A percentile compares a stretch with the other conserved stretches of the same genome.
These are phyloP conservation scores for Artemisia argyi DNA, from an alignment of 129 eudicot genomes.

Conservation along the genomic window DNA sequence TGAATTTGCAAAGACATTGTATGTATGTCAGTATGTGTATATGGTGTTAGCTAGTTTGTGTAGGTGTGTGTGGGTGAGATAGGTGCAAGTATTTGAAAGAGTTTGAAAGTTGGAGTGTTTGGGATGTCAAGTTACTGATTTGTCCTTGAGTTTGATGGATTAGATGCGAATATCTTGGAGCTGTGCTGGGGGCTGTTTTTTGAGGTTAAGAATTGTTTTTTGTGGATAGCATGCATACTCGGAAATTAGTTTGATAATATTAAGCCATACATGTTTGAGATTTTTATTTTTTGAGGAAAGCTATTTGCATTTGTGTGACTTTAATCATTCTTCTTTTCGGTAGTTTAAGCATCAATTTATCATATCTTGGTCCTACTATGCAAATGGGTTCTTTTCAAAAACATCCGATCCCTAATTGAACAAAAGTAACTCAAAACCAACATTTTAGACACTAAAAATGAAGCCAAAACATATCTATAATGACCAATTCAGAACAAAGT, in stretches of 20 bases:
- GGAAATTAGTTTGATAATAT: not conserved
- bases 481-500: too few species aligned
- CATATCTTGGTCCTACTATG: too few species aligned
- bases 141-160: constrained; percentile 23
- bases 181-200: not conserved
- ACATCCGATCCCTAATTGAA: too few species aligned
- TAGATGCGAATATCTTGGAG: constrained; percentile 32
- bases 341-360: too few species aligned
- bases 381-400: too few species aligned
- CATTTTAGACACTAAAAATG: too few species aligned
- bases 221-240: constrained; percentile 15
- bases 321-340: too few species aligned
- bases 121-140: constrained; percentile 21
- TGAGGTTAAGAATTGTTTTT: not conserved
- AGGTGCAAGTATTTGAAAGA: constrained; percentile 10
- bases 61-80: constrained; percentile 21
- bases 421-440: too few species aligned
- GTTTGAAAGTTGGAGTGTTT: constrained; percentile 18
- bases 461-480: too few species aligned
- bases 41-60: not conserved
- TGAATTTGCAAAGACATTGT: constrained; percentile 58
- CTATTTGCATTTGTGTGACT: too few species aligned
- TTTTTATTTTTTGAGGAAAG: not conserved
- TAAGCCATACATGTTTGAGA: not conserved
- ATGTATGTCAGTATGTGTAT: constrained; percentile 12